Conservation (phyloP, 768 basidiomycete genomes). For the Podaxis carcinomalis region DNA sequence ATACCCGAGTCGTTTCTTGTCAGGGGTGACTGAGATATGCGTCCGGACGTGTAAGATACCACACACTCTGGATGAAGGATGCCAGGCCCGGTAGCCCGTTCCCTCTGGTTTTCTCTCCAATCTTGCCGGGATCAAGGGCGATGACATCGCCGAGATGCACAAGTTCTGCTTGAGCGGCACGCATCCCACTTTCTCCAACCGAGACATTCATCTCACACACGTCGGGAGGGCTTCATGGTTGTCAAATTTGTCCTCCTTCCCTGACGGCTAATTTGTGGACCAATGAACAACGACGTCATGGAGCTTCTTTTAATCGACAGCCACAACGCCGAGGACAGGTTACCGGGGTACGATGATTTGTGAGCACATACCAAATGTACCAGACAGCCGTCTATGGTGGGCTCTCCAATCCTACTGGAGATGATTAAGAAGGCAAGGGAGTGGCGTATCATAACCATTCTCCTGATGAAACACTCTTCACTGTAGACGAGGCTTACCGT, state of each 20-base stretch:
- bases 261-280: conserved; percentile 3
- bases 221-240: background rate
- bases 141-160: background rate
- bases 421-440: background rate
- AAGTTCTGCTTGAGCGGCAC: background rate
- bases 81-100: no score
- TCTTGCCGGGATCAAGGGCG: no score
- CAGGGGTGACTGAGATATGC: no score
- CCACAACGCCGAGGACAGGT: conserved; percentile 6
- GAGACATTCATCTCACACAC: background rate
- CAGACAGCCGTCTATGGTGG: background rate
- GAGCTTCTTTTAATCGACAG: background rate
- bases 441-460: background rate
- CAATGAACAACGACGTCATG: background rate
- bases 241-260: background rate
- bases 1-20: no score
- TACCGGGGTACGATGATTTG: background rate
- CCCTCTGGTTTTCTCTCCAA: no score
- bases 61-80: no score
- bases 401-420: background rate
- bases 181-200: background rate
- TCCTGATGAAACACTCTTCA: background rate
- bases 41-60: no score
- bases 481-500: no score
- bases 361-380: background rate